These are phyloP conservation scores for Straminergon stramineum DNA, from an alignment of 225 moss, liverwort and hornwort genomes.

Conservation along the genomic window DNA sequence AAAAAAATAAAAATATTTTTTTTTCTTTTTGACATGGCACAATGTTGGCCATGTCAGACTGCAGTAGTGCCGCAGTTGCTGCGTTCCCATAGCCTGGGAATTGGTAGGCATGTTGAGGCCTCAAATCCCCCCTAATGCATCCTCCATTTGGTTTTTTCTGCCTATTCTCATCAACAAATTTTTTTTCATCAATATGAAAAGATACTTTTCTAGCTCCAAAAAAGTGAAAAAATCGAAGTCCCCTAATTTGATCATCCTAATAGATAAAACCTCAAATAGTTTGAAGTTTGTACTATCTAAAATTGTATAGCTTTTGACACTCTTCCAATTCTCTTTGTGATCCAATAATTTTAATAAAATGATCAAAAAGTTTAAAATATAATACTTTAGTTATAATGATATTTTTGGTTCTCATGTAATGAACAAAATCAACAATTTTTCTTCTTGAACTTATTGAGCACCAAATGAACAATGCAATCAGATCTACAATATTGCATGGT, in stretches of 20 bases:
- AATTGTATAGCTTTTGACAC: background rate
- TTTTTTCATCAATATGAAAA: background rate
- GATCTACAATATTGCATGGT: too few relatives aligned
- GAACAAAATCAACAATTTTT: background rate
- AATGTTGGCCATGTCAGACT: too few relatives aligned
- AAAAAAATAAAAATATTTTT: too few relatives aligned
- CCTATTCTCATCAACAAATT: background rate
- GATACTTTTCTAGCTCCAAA: too few relatives aligned
- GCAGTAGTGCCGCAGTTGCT: too few relatives aligned
- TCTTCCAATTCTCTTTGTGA: background rate
- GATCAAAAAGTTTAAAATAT: background rate
- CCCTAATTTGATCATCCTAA: background rate
- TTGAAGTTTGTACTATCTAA: background rate
- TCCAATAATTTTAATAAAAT: too few relatives aligned
- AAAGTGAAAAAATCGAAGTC: background rate
- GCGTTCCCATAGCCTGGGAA: too few relatives aligned
- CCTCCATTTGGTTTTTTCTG: background rate
- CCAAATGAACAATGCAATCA: too few relatives aligned
- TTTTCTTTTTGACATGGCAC: too few relatives aligned
- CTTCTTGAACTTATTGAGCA: background rate
- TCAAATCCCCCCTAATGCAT: too few relatives aligned
- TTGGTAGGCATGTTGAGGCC: too few relatives aligned
- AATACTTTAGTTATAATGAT: background rate
- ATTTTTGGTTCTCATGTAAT: rapidly evolving
- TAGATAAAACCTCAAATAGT: background rate